Evolutionary conservation across 2,329 filamentous ascomycete species (phyloP), one percentile per base, ranked within the genome.

Genomic region (Aspergillus oerlinghausenensis): DNA sequence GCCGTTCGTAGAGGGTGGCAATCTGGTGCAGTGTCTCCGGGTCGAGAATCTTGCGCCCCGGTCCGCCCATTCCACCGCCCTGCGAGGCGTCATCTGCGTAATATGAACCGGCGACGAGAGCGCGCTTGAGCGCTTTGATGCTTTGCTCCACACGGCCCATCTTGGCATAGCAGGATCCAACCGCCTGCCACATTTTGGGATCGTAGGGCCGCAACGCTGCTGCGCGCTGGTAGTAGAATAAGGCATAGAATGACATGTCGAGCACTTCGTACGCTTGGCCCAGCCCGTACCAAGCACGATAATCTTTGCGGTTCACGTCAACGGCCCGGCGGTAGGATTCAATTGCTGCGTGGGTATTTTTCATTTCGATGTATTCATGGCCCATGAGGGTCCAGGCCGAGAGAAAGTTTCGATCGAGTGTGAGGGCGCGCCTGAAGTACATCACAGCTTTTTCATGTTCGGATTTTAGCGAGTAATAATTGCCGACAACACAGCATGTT

Each of bases 301-400:
- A 97, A 72, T 99, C 94, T 65, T 94, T 90, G 35, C 93, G 86
- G 69, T 99, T 97, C 64, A 94, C 90, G 67, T 99, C 94, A 1
- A 99, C 93, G 1, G 94, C 94, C 45, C 94, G 88, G 1, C 94
- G 86, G 70, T 99, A 99, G 1, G 91, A 96, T 73, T 99, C 94
- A 60, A 99, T 97, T 8, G 94, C 94, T 0, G 94, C 93, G 68
- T 99, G 94, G 0, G 93, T 97, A 71, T 99, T 99, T 70, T 97
- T 99, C 75, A 99, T 86, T 74, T 99, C 94, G 54, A 97, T 92
- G 66, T 97, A 99, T 73, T 99, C 94, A 73, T 99, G 94, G 1
- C 94, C 94, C 93, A 99, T 97, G 1, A 99, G 80, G 0, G 94
- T 99, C 94, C 94, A 99, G 1, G 94, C 94, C 0, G 92, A 95